phyloP scores from a whole-genome alignment of 208 protist genomes.

The Acanthamoeba quina region DNA sequence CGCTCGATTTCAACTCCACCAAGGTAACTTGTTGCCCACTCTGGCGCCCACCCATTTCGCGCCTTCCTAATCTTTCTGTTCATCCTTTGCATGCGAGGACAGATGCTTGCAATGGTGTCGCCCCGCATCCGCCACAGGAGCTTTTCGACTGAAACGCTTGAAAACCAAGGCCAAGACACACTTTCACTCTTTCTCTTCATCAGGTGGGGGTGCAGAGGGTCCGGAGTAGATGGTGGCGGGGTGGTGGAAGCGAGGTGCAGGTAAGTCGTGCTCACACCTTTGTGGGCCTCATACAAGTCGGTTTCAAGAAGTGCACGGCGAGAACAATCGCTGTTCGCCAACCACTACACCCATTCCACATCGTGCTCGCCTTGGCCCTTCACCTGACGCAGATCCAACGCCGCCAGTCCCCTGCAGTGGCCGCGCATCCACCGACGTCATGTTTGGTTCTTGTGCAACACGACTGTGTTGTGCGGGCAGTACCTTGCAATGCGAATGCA shows the following conservation, averaged over 20 bases:
- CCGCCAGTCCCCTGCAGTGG: background rate
- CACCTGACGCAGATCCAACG: constrained; percentile 30
- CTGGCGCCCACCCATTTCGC: background rate
- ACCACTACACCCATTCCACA: background rate
- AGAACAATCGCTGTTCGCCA: no score
- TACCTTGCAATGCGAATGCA: background rate
- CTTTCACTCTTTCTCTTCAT: no score
- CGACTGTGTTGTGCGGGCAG: background rate
- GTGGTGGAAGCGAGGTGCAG: no score
- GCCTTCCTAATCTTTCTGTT: background rate
- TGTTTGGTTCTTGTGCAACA: background rate
- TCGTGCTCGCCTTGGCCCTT: background rate
- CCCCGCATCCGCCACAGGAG: background rate
- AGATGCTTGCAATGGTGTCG: background rate
- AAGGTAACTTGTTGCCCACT: background rate
- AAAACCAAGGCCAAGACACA: no score
- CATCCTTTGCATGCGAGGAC: background rate
- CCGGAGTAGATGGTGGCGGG: no score
- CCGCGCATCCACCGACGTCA: background rate
- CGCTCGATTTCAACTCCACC: background rate
- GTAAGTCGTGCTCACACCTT: no score
- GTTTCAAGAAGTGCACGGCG: no score
- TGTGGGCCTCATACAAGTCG: no score
- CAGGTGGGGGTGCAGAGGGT: no score
- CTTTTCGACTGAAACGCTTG: no score